Conservation (phyloP, 306 rosid genomes). For the Inga oerstediana region DNA sequence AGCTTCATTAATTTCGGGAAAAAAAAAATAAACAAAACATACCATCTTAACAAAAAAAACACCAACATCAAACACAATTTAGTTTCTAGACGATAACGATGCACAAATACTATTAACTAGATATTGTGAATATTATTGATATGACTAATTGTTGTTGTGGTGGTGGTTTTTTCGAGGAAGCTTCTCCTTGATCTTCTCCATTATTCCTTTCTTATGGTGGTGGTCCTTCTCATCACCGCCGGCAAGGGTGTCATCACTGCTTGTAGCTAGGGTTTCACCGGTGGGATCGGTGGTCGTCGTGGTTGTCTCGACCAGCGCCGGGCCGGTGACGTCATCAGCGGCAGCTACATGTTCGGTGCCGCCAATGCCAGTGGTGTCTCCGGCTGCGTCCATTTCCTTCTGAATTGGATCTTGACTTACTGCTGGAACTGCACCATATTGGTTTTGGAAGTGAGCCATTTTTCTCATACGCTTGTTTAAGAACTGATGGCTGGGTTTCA, state of each 20-base stretch:
- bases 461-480: no score
- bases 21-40: neutral
- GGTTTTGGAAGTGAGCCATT: constrained; percentile 46
- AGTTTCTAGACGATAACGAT: neutral
- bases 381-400: constrained; percentile 31
- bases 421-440: constrained; percentile 44
- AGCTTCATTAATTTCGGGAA: neutral
- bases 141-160: constrained; percentile 23
- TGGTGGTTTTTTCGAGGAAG: constrained; percentile 38
- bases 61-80: neutral
- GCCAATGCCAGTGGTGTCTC: constrained; percentile 20
- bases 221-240: neutral
- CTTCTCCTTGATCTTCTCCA: constrained; percentile 45
- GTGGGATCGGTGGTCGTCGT: neutral
- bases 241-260: neutral
- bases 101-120: no score
- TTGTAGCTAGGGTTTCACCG: neutral
- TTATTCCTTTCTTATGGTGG: constrained; percentile 40
- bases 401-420: constrained; percentile 27
- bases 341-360: neutral
- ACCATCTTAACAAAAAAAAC: neutral
- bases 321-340: neutral
- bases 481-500: neutral
- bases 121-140: neutral
- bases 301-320: neutral